Evolutionary conservation across 371 early-diverging fungal genomes (phyloP).

Genomic region (Rhizopus sp.): DNA sequence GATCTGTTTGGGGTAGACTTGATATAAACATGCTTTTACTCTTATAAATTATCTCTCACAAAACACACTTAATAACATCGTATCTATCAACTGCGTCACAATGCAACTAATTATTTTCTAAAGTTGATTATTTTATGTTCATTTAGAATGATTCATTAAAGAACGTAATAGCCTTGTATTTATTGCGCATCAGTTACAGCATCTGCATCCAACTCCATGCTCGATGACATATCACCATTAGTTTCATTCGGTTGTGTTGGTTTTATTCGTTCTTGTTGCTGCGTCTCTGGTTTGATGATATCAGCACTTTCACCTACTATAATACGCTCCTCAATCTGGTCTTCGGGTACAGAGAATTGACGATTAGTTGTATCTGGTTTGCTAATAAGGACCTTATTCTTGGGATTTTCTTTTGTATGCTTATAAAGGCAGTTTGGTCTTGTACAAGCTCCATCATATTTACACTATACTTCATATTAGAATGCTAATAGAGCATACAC

Average conservation of each 20-base stretch:
- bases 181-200: too few relatives aligned
- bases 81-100: too few relatives aligned
- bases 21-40: too few relatives aligned
- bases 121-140: too few relatives aligned
- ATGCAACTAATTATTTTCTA: too few relatives aligned
- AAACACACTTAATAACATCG: too few relatives aligned
- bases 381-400: constrained; percentile 18
- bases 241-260: background rate
- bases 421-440: constrained; percentile 59
- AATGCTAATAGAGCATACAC: background rate
- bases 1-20: too few relatives aligned
- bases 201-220: background rate
- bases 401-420: constrained; percentile 24
- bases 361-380: constrained; percentile 24
- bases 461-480: constrained; percentile 43
- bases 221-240: background rate
- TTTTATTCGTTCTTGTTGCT: background rate
- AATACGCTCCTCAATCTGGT: constrained; percentile 42
- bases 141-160: too few relatives aligned
- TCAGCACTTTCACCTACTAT: constrained; percentile 45
- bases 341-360: constrained; percentile 45
- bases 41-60: too few relatives aligned
- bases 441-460: constrained; percentile 60
- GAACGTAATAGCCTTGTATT: too few relatives aligned
- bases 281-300: constrained; percentile 19